A percentile compares a stretch with the other conserved stretches of the same genome.
phyloP scores from a whole-genome alignment of 23 red algal species.

The Gracilaria vermiculophylla region DNA sequence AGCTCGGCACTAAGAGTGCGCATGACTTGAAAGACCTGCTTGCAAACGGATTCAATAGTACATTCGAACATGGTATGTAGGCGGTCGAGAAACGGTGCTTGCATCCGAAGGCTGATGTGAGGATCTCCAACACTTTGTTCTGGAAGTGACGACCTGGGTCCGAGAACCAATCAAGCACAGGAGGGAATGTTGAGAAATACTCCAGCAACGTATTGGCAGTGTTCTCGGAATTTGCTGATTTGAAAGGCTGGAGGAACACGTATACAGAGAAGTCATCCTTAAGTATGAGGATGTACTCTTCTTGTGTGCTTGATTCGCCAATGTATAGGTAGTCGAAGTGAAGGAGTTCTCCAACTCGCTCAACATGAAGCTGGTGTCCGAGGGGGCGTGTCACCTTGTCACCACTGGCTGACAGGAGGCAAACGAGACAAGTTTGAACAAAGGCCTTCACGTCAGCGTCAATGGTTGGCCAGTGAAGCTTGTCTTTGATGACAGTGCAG shows the following conservation, averaged over 20 bases:
- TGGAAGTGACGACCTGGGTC: conserved; percentile 24
- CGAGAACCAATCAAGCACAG: neutral
- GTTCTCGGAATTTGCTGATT: neutral
- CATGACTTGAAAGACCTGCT: neutral
- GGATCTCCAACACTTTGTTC: neutral
- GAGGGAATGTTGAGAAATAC: neutral
- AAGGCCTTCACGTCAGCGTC: neutral
- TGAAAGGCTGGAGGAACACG: neutral
- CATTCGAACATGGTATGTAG: neutral
- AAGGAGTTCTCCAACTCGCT: neutral
- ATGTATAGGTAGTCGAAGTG: conserved; percentile 14
- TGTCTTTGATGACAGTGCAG: neutral
- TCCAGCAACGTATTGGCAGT: neutral
- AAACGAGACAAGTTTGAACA: neutral
- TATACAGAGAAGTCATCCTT: neutral
- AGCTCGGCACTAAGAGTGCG: conserved; percentile 2
- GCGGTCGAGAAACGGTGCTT: conserved; percentile 18
- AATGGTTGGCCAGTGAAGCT: neutral
- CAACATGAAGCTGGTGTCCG: neutral
- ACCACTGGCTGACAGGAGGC: neutral
- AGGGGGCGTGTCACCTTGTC: neutral
- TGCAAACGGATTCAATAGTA: conserved; percentile 3
- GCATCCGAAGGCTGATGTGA: neutral
- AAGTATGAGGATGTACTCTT: neutral
- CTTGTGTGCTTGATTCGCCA: neutral